Evolutionary conservation across 208 protist genomes (phyloP).

Genomic region (Willaertia magna): DNA sequence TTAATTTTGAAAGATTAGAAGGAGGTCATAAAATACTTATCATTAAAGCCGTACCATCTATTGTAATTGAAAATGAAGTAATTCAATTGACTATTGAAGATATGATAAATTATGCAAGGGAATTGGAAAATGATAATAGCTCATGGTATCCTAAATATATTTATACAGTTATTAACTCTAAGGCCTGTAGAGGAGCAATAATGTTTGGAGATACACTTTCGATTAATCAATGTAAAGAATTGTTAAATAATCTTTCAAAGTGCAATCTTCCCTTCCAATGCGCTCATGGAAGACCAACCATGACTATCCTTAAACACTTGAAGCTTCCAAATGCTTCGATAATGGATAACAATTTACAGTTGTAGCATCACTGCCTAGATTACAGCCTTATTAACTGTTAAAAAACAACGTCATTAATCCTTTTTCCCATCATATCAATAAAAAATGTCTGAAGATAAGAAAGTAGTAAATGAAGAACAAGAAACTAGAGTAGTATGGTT

Average conservation of each 20-base stretch:
- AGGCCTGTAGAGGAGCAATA: neutral
- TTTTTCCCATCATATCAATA: no score
- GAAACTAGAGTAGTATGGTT: neutral
- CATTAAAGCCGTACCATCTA: neutral
- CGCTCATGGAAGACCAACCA: neutral
- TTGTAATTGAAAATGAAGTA: neutral
- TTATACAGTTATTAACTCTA: neutral
- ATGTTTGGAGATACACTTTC: neutral
- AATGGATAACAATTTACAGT: no score
- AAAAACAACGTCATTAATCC: no score
- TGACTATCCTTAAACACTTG: no score
- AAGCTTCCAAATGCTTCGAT: no score
- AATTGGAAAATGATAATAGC: neutral
- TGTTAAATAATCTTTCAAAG: neutral
- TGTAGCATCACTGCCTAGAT: no score
- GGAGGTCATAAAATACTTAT: neutral
- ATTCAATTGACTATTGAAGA: neutral
- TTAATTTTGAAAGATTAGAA: neutral
- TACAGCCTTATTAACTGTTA: no score
- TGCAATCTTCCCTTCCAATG: slow-evolving; percentile 1
- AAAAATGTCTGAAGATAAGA: neutral
- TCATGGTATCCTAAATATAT: neutral
- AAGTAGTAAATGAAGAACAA: neutral
- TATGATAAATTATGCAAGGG: neutral
- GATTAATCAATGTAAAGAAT: neutral